phyloP scores from a whole-genome alignment of 176 grass and related monocot species.

The Tillandsia leiboldiana region DNA sequence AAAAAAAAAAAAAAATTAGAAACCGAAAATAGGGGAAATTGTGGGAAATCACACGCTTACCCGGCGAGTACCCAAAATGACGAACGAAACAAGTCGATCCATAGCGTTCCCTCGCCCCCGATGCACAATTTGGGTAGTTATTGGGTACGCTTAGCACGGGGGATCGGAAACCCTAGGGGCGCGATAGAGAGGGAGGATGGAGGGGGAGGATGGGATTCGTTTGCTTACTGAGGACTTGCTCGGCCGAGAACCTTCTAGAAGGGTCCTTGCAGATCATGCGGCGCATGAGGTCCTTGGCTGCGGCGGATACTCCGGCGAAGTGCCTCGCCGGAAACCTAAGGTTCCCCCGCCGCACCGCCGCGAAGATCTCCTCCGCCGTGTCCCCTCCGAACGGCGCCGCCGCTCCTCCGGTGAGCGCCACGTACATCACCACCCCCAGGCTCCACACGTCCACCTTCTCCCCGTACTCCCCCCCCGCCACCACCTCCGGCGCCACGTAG shows the following conservation, averaged over 20 bases:
- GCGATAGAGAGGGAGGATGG: not conserved
- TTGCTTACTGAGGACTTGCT: conserved; percentile 66
- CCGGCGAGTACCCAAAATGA: not conserved
- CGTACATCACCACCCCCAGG: conserved; percentile 63
- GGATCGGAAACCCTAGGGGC: not conserved
- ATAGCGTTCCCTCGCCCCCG: too few relatives aligned
- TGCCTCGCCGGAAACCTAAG: conserved; percentile 59
- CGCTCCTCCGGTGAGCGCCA: conserved; percentile 57
- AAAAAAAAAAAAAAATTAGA: not conserved
- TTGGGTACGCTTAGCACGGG: too few relatives aligned
- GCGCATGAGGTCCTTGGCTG: conserved; percentile 71
- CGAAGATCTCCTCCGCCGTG: conserved; percentile 48
- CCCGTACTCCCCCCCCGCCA: conserved; percentile 47
- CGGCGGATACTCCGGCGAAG: conserved; percentile 50
- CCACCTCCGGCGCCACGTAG: conserved; percentile 90
- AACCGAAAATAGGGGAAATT: not conserved
- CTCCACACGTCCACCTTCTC: conserved; percentile 95
- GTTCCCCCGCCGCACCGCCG: conserved; percentile 42
- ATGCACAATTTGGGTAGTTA: too few relatives aligned
- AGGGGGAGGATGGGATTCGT: not conserved
- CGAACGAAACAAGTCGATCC: not conserved
- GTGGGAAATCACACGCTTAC: not conserved
- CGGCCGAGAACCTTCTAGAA: conserved; percentile 65
- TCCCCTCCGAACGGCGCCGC: conserved; percentile 71
- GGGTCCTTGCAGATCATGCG: conserved; percentile 82